Evolutionary conservation across 352 stramenopile genomes (phyloP).

Genomic region (Phytophthora cryptogea): DNA sequence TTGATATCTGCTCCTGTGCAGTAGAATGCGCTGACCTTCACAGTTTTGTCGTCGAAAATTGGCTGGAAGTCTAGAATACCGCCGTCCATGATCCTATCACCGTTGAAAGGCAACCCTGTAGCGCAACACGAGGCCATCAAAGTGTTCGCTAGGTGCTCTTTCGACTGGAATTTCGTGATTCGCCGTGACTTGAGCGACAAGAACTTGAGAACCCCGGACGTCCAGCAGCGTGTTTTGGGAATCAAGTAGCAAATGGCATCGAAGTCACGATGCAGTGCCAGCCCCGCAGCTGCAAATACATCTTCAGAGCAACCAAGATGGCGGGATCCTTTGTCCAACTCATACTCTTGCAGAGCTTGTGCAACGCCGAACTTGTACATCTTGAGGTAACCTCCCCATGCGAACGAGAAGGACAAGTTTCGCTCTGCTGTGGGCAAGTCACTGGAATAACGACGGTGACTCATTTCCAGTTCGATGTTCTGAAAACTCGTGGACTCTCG

Average conservation of each 20-base stretch:
- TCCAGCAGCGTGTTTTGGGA: constrained; percentile 54
- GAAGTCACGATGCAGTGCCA: constrained; percentile 78
- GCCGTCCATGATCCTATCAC: constrained; percentile 88
- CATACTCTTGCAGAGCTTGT: constrained; percentile 80
- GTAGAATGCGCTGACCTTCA: constrained; percentile 88
- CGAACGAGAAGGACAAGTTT: constrained; percentile 81
- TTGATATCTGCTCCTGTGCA: constrained; percentile 88
- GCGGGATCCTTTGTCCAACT: constrained; percentile 55
- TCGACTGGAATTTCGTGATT: constrained; percentile 65
- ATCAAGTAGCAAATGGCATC: constrained; percentile 70
- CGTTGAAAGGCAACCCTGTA: constrained; percentile 80
- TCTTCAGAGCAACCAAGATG: constrained; percentile 83
- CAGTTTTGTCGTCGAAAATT: constrained; percentile 67
- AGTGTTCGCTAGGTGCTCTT: constrained; percentile 58
- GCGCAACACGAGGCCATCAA: constrained; percentile 84
- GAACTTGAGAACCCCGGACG: constrained; percentile 70
- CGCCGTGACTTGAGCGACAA: constrained; percentile 75
- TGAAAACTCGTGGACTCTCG: too few relatives aligned
- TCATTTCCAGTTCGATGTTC: too few relatives aligned
- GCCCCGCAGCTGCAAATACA: constrained; percentile 66
- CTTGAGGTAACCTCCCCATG: constrained; percentile 88
- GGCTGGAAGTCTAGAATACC: constrained; percentile 86
- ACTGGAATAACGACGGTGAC: constrained; percentile 2
- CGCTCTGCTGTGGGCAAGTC: background rate
- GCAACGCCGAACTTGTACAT: constrained; percentile 89